Evolutionary conservation across 225 moss, liverwort and hornwort species (phyloP), one percentile per base, ranked within the genome.

Genomic region (Sphagnum contortum): DNA sequence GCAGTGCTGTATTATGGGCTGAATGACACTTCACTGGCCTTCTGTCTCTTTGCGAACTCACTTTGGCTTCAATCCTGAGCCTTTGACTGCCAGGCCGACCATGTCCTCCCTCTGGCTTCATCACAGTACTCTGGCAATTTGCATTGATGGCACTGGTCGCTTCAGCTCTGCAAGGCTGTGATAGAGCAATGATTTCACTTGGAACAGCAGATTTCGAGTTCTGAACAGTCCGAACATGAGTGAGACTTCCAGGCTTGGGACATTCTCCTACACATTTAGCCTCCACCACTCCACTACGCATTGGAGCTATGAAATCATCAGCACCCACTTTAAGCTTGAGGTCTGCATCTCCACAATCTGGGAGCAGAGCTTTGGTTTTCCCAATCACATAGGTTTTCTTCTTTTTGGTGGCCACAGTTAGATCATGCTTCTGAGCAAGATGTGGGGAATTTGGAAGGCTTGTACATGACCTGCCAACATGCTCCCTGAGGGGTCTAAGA

Each of bases 1-100:
- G 77, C 29, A 62, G 45, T 67, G 74, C 76, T 61, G 72, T 84
- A 57, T 84, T 84, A 2, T 80, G 82, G 44, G 87, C 75, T 6
- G 85, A 83, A 55, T 83, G 83, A 63, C 66, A 74, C 55, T 79
- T 77, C 58, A 71, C 44, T 45, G 76, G 71, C 60, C 59, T 66
- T 3, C 70, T 70, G 29, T 29, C 29, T 69, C 66, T 64, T 5
- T 76, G 74, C 59, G 77, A 69, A 29, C 50, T 71, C 29, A 77
- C 75, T 50, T 61, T 72, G 50, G 29, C 29, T 8, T 76, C 61
- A 68, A 75, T 71, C 49, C 68, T 57, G 9, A 50, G 11, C 68
- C 58, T 66, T 62, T 64, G 65, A 62, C 60, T 69, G 59, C 61
- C 57, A 47, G 74, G 66, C 53, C 69, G 57, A 47, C 45, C 68